Evolutionary conservation across 331 rosid genomes (phyloP), one percentile per base, ranked within the genome.

Genomic region (Malus hybrid): DNA sequence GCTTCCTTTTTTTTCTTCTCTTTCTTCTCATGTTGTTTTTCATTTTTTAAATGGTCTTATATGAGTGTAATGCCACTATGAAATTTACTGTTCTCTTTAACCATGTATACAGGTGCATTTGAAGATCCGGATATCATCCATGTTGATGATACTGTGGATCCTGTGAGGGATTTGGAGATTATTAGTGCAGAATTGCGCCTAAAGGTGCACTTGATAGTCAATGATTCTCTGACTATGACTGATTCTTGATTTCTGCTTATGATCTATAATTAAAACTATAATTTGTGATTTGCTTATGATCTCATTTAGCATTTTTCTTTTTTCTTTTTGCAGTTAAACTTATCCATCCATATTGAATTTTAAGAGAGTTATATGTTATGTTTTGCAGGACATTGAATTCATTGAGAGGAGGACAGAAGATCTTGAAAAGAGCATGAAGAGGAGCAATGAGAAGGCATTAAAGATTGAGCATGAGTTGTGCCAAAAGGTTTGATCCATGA

Each of bases 361-460:
- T 75, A 71, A 66, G 71, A 68, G 63, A 77, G 18, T 73, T 73
- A 9, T 74, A 50, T 22, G 65, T 55, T 84, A 61, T 73, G 12
- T 63, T 72, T 73, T 77, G 9, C 70, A 94, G 99, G 99, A 94
- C 81, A 36, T 92, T 84, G 99, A 94, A 82, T 94, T 92, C 82
- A 83, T 94, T 78, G 93, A 94, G 62, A 90, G 77, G 69, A 88
- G 88, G 83, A 77, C 84, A 58, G 99, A 94, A 82, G 99, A 94
- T 85, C 16, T 92, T 77, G 99, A 92, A 73, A 94, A 94, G 86
- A 92, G 97, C 91, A 90, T 94, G 99, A 94, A 92, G 89, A 89
- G 99, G 87, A 94, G 99, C 91, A 94, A 94, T 68, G 99, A 94
- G 88, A 94, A 94, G 88, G 97, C 89, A 80, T 82, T 94, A 68